Percentiles rank a stretch among this genome's conserved stretches.
These are phyloP conservation scores for Penicillium odoratum DNA, from an alignment of 495 filamentous ascomycete species.

Conservation along the genomic window DNA sequence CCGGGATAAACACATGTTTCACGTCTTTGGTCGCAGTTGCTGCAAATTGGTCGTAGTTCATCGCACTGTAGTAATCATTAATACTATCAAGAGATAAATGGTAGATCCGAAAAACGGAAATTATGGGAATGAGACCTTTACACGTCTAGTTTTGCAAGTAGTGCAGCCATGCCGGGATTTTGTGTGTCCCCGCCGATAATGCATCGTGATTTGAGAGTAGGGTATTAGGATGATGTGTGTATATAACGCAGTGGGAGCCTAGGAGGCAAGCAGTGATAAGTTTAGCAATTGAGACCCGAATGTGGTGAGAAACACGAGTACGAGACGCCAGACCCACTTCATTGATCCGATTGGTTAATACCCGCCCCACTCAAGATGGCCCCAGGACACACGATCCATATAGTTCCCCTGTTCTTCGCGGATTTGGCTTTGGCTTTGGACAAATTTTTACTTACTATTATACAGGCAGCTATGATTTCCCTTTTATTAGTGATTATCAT, in stretches of 20 bases:
- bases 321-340: neutral
- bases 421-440: too few species aligned
- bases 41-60: slow-evolving; percentile 23
- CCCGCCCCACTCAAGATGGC: neutral
- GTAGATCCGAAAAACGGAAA: neutral
- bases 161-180: slow-evolving; percentile 31
- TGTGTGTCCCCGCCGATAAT: neutral
- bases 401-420: too few species aligned
- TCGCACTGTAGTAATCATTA: slow-evolving; percentile 19
- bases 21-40: slow-evolving; percentile 20
- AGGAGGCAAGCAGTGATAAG: slow-evolving; percentile 5
- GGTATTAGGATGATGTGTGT: neutral
- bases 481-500: too few species aligned
- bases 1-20: slow-evolving; percentile 24
- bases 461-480: too few species aligned
- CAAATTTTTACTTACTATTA: too few species aligned
- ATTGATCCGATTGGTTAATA: neutral
- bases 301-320: slow-evolving; percentile 13
- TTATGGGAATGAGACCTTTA: slow-evolving; percentile 18
- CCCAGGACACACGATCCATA: too few species aligned
- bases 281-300: neutral
- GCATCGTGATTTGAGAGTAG: neutral
- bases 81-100: neutral
- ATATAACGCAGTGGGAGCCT: too few species aligned
- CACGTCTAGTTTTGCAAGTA: slow-evolving; percentile 27